Evolutionary conservation across 306 rosid genomes (phyloP).

Genomic region (Citrullus mucosospermus): DNA sequence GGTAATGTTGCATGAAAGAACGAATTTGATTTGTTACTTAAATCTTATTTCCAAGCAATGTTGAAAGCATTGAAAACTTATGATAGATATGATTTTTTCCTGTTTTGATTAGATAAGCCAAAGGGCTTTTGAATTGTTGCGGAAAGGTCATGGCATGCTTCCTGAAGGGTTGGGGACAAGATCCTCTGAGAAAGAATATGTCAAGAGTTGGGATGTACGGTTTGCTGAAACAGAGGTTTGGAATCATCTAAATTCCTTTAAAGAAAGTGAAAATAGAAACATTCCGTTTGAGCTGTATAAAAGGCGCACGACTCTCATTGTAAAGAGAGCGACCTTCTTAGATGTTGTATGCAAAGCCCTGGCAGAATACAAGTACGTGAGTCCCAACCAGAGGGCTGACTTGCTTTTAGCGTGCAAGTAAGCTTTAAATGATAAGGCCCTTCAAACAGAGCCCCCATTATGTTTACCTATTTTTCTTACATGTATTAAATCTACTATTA

Average conservation of each 20-base stretch:
- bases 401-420: slow-evolving; percentile 86
- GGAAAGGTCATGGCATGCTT: slow-evolving; percentile 22
- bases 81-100: slow-evolving; percentile 1
- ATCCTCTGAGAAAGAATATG: slow-evolving; percentile 15
- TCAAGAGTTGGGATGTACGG: slow-evolving; percentile 1
- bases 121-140: slow-evolving; percentile 63
- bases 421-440: neutral
- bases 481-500: neutral
- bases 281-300: slow-evolving; percentile 73
- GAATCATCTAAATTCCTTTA: slow-evolving; percentile 19
- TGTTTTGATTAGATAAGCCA: slow-evolving; percentile 60
- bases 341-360: slow-evolving; percentile 68
- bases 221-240: slow-evolving; percentile 20
- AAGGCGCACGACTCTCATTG: slow-evolving; percentile 55
- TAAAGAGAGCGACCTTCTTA: slow-evolving; percentile 50
- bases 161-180: slow-evolving; percentile 26
- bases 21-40: neutral
- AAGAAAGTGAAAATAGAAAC: slow-evolving; percentile 28
- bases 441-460: neutral
- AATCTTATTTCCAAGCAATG: neutral
- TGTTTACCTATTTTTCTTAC: neutral
- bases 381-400: slow-evolving; percentile 91
- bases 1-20: neutral
- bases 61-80: neutral
- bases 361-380: slow-evolving; percentile 81